Percentiles rank a stretch among this genome's conserved stretches.
These are phyloP conservation scores for Jamesozyma hellenica DNA, from an alignment of 805 yeast genomes.

Conservation along the genomic window DNA sequence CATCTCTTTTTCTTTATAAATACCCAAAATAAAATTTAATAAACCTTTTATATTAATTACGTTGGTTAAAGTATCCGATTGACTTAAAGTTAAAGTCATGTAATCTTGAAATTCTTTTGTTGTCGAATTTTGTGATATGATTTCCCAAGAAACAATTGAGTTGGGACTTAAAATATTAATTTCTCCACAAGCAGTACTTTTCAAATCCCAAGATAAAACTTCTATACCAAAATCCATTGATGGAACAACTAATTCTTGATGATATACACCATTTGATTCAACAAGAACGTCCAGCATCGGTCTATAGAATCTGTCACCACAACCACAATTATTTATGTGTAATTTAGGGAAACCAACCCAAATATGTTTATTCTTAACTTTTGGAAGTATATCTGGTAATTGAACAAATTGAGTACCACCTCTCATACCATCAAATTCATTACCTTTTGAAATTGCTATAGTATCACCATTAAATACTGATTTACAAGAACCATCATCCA, in stretches of 20 bases:
- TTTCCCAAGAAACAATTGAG: constrained; percentile 14
- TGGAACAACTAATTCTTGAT: constrained; percentile 14
- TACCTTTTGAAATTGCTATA: constrained; percentile 5
- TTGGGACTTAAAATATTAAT: constrained; percentile 13
- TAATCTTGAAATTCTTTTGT: constrained; percentile 27
- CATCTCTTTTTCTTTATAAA: constrained; percentile 18
- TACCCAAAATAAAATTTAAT: constrained; percentile 29
- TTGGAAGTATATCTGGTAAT: constrained; percentile 11
- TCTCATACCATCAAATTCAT: constrained; percentile 11
- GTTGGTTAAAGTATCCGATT: constrained; percentile 31
- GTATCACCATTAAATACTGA: constrained; percentile 10
- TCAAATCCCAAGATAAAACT: constrained; percentile 11
- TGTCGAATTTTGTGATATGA: constrained; percentile 9
- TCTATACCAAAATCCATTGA: constrained; percentile 11
- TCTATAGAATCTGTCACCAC: constrained; percentile 13
- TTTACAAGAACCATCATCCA: constrained; percentile 14
- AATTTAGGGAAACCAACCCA: constrained; percentile 19
- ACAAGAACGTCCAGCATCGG: constrained; percentile 12
- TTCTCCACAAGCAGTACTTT: constrained; percentile 8
- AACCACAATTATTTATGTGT: constrained; percentile 13
- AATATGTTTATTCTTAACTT: constrained; percentile 10
- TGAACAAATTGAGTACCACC: constrained; percentile 4
- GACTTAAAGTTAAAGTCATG: constrained; percentile 32
- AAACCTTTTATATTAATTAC: constrained; percentile 31
- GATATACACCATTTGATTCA: constrained; percentile 12